Evolutionary conservation across 116 monocot species (phyloP).

Genomic region (Cymodocea nodosa): DNA sequence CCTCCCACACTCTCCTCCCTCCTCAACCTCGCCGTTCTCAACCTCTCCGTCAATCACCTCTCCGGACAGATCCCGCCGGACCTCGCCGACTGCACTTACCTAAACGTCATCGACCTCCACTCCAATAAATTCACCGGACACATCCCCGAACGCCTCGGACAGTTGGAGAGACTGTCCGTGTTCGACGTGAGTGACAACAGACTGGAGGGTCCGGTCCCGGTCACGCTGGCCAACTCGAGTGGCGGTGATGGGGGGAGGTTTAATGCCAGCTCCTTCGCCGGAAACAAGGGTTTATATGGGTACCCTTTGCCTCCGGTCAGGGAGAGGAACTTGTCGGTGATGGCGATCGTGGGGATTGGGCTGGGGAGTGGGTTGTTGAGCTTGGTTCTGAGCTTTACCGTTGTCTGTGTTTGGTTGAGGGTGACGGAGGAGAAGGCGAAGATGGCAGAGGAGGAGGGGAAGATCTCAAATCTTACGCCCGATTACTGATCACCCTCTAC

Average conservation of each 20-base stretch:
- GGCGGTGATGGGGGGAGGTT: conserved; percentile 30
- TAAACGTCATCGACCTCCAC: conserved; percentile 95
- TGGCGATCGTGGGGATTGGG: conserved; percentile 76
- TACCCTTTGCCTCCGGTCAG: conserved; percentile 45
- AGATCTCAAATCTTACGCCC: conserved; percentile 72
- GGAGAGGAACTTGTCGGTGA: conserved; percentile 38
- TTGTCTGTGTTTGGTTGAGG: conserved; percentile 71
- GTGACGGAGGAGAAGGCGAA: conserved; percentile 25
- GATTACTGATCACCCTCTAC: conserved; percentile 25
- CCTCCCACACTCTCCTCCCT: conserved; percentile 47
- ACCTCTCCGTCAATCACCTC: conserved; percentile 70
- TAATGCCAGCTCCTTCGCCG: conserved; percentile 65
- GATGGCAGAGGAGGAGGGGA: conserved; percentile 28
- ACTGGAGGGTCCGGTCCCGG: conserved; percentile 48
- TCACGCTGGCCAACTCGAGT: conserved; percentile 40
- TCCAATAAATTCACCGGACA: conserved; percentile 49
- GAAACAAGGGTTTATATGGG: conserved; percentile 71
- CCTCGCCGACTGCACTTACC: conserved; percentile 69
- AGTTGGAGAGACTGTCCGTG: conserved; percentile 52
- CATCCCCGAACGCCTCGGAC: conserved; percentile 65
- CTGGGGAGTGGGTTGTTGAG: conserved; percentile 74
- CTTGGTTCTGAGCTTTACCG: conserved; percentile 69
- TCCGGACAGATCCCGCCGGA: conserved; percentile 63
- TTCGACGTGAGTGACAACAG: conserved; percentile 77
- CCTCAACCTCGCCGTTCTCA: conserved; percentile 84